Percentiles rank a stretch among this genome's conserved stretches.
phyloP scores from a whole-genome alignment of 2,329 filamentous ascomycete genomes.

The Fusarium camptoceras region DNA sequence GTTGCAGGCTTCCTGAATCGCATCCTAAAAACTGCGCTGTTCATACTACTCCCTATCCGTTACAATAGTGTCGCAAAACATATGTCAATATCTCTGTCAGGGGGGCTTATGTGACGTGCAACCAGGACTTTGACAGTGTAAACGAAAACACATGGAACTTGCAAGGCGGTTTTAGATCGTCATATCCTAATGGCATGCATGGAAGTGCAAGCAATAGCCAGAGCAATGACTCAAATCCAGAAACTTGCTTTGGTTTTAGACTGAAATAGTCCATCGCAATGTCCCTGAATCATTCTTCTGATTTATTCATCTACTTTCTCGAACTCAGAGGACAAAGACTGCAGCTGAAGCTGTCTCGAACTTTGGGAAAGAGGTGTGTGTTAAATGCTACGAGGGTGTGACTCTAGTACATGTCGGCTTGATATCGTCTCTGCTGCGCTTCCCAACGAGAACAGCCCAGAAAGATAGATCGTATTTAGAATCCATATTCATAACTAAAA shows the following conservation, averaged over 20 bases:
- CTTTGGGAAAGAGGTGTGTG: neutral
- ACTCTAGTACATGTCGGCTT: neutral
- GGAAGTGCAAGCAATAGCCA: neutral
- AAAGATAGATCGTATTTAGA: conserved; percentile 22
- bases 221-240: neutral
- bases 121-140: neutral
- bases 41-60: neutral
- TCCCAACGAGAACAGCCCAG: conserved; percentile 38
- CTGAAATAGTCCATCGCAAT: neutral
- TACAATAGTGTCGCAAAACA: neutral
- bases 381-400: conserved; percentile 1
- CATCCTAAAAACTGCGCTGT: neutral
- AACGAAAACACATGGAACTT: neutral
- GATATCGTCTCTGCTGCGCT: conserved; percentile 15
- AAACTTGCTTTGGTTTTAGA: neutral
- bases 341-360: neutral
- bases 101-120: neutral
- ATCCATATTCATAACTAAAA: conserved; percentile 15
- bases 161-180: neutral
- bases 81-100: neutral
- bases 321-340: neutral
- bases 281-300: neutral
- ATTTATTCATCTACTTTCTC: neutral
- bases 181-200: neutral
- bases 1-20: conserved; percentile 15